Percentiles rank a stretch among this genome's conserved stretches.
Evolutionary conservation across 192 early-diverging fungal genomes (phyloP).

Genomic region (Coemansia sp.): DNA sequence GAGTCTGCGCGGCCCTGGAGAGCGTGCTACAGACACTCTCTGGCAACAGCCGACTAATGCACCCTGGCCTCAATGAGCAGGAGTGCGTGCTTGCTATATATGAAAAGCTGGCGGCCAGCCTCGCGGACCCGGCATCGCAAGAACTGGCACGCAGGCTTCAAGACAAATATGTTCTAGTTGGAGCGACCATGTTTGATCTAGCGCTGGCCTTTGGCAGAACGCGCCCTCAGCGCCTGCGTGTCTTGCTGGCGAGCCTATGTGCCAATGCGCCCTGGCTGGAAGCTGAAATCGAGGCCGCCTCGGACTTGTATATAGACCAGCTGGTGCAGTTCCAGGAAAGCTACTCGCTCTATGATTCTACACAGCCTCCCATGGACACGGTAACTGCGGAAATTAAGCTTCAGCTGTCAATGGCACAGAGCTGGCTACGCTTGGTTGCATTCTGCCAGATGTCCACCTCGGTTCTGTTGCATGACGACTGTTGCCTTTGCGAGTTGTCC

Average conservation of each 20-base stretch:
- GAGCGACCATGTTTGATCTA: conserved; percentile 57
- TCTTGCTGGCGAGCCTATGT: conserved; percentile 43
- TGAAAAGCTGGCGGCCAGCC: conserved; percentile 38
- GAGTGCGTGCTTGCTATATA: conserved; percentile 28
- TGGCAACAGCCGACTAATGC: background rate
- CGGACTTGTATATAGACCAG: conserved; percentile 51
- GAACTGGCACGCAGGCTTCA: conserved; percentile 27
- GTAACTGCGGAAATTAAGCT: conserved; percentile 22
- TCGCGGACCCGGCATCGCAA: conserved; percentile 23
- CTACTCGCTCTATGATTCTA: conserved; percentile 21
- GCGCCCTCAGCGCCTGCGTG: conserved; percentile 35
- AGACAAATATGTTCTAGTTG: conserved; percentile 32
- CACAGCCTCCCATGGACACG: conserved; percentile 10
- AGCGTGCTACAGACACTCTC: conserved; percentile 13
- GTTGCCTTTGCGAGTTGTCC: conserved; percentile 23
- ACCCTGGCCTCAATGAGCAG: background rate
- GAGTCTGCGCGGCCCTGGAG: conserved; percentile 12
- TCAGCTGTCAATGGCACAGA: conserved; percentile 27
- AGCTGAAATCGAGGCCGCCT: conserved; percentile 50
- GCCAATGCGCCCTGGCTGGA: conserved; percentile 48
- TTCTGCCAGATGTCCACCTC: conserved; percentile 15
- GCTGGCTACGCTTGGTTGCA: conserved; percentile 29
- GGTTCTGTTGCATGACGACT: conserved; percentile 32
- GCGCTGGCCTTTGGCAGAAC: conserved; percentile 49
- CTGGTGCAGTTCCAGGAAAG: conserved; percentile 48